Conservation (phyloP, 257 asterid genomes). For the Paraleonurus japonicus region DNA sequence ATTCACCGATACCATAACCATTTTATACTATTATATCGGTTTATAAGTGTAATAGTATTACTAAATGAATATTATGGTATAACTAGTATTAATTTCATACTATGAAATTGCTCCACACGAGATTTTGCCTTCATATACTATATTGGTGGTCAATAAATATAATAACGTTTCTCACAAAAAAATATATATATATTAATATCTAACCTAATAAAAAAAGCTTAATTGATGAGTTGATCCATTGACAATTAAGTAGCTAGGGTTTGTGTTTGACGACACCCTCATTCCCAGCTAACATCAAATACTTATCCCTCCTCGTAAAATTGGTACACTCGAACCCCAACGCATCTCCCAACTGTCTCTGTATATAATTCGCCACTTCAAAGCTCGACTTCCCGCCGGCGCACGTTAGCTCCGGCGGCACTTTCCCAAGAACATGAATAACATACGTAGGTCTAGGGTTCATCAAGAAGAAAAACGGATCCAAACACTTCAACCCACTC, state of each 20-base stretch:
- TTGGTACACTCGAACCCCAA: slow-evolving; percentile 84
- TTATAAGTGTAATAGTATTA: too few relatives aligned
- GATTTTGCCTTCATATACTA: too few relatives aligned
- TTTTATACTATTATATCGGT: too few relatives aligned
- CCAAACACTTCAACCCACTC: slow-evolving; percentile 83
- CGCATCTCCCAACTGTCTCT: slow-evolving; percentile 58
- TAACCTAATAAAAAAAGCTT: too few relatives aligned
- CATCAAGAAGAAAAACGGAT: slow-evolving; percentile 82
- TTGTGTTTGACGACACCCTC: too few relatives aligned
- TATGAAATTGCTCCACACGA: too few relatives aligned
- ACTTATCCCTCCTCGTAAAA: slow-evolving; percentile 86
- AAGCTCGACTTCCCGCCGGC: slow-evolving; percentile 68
- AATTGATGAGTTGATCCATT: too few relatives aligned
- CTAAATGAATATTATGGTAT: too few relatives aligned
- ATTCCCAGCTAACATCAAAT: slow-evolving; percentile 90
- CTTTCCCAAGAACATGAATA: slow-evolving; percentile 49
- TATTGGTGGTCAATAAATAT: too few relatives aligned
- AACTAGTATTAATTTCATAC: too few relatives aligned
- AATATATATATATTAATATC: not conserved
- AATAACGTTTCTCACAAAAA: not conserved
- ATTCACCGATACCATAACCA: too few relatives aligned
- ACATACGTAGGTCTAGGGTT: slow-evolving; percentile 66
- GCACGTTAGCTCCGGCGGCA: slow-evolving; percentile 63
- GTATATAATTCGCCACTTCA: slow-evolving; percentile 92
- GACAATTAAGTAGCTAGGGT: too few relatives aligned